Percentiles rank a stretch among this genome's conserved stretches.
Conservation (phyloP, 176 grass and related monocot genomes). For the maize (Zea mays) region DNA sequence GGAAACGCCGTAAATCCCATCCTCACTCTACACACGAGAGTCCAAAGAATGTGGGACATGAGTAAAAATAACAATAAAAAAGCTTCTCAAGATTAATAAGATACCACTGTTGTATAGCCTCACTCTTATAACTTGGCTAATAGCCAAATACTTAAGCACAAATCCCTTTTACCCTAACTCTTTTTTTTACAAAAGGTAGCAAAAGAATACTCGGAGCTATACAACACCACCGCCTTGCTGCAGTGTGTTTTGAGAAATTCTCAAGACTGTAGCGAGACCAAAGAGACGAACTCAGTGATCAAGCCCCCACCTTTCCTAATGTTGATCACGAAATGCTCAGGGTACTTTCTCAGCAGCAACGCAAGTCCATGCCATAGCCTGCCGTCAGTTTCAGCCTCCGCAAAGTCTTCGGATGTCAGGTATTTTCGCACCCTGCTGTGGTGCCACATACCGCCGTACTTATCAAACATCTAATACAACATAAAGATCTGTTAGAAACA, state of each 20-base stretch:
- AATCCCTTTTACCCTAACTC: not conserved
- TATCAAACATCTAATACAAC: slow-evolving; percentile 58
- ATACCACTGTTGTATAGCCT: too few species aligned
- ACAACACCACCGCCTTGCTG: slow-evolving; percentile 10
- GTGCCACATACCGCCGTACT: slow-evolving; percentile 73
- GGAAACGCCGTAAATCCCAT: too few species aligned
- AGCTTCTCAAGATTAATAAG: too few species aligned
- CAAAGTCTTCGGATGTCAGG: slow-evolving; percentile 65
- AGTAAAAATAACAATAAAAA: too few species aligned
- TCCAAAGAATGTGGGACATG: too few species aligned
- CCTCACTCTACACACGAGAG: too few species aligned
- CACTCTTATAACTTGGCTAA: too few species aligned
- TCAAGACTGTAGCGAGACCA: slow-evolving; percentile 64
- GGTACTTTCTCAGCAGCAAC: slow-evolving; percentile 68
- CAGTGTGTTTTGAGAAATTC: slow-evolving; percentile 7
- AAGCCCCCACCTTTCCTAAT: slow-evolving; percentile 53
- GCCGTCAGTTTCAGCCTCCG: slow-evolving; percentile 48
- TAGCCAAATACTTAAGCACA: too few species aligned
- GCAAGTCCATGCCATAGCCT: slow-evolving; percentile 75
- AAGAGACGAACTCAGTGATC: slow-evolving; percentile 69
- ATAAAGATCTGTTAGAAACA: slow-evolving; percentile 33
- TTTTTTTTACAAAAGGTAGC: slow-evolving; percentile 10
- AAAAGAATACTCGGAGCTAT: slow-evolving; percentile 31
- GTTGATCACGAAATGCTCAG: slow-evolving; percentile 74
- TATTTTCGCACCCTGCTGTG: slow-evolving; percentile 79